These are phyloP conservation scores for Fusarium aywerte DNA, from an alignment of 2,329 filamentous ascomycete genomes.

Conservation along the genomic window DNA sequence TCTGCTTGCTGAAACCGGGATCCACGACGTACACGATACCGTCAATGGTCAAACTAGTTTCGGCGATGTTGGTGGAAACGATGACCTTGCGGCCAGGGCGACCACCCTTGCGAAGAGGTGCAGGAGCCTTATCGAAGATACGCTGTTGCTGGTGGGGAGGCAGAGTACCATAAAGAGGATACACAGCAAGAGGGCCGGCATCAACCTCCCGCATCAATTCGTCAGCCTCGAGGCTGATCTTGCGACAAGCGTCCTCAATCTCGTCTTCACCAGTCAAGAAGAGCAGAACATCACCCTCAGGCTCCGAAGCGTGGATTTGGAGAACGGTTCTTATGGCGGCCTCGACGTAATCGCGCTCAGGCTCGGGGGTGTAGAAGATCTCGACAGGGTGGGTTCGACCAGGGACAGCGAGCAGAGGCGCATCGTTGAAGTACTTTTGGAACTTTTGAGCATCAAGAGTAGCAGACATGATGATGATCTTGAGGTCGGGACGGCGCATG, in stretches of 20 bases:
- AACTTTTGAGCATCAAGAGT: conserved; percentile 98
- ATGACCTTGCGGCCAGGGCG: conserved; percentile 93
- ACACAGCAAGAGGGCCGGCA: conserved; percentile 87
- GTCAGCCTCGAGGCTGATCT: conserved; percentile 89
- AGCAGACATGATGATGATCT: conserved; percentile 99
- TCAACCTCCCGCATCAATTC: conserved; percentile 93
- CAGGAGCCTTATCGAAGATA: conserved; percentile 92
- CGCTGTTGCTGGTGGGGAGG: conserved; percentile 93
- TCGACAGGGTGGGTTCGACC: conserved; percentile 96
- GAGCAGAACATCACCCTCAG: conserved; percentile 90
- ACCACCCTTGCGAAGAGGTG: conserved; percentile 76
- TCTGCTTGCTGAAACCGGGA: conserved; percentile 98
- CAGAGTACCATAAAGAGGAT: conserved; percentile 92
- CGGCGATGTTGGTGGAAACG: conserved; percentile 96
- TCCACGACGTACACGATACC: conserved; percentile 99
- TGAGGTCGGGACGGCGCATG: conserved; percentile 83
- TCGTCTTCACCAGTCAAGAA: conserved; percentile 99
- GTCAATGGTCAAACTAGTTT: conserved; percentile 97
- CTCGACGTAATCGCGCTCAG: conserved; percentile 96
- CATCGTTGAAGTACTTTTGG: conserved; percentile 95
- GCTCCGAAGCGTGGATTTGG: conserved; percentile 94
- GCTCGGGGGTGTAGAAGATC: conserved; percentile 97
- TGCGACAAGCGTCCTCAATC: conserved; percentile 94
- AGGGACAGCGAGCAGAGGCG: conserved; percentile 91
- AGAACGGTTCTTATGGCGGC: conserved; percentile 93